These are phyloP conservation scores for Leptosphaerulina australis DNA, from an alignment of 2,329 filamentous ascomycete genomes.

Conservation along the genomic window DNA sequence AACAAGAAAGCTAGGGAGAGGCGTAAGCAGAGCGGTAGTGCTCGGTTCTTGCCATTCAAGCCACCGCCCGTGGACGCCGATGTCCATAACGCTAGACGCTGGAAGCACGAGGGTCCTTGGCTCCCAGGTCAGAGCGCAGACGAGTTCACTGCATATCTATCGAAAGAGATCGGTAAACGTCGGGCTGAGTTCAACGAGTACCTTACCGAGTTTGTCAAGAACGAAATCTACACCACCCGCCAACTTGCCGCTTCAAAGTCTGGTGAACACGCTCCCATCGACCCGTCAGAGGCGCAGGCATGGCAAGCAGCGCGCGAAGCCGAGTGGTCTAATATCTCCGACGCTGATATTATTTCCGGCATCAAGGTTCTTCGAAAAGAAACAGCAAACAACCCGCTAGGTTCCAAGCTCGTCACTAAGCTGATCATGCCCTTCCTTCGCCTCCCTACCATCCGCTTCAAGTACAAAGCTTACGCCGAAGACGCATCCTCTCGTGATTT, in stretches of 20 bases:
- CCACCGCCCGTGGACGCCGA: constrained; percentile 29
- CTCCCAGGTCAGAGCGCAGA: constrained; percentile 61
- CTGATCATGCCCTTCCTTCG: constrained; percentile 63
- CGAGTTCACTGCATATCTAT: constrained; percentile 60
- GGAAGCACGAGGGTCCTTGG: constrained; percentile 66
- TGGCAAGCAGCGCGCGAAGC: constrained; percentile 28
- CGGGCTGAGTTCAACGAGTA: constrained; percentile 39
- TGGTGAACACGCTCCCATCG: constrained; percentile 28
- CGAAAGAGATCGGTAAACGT: constrained; percentile 50
- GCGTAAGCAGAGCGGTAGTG: constrained; percentile 24
- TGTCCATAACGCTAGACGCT: constrained; percentile 50
- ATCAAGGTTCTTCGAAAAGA: constrained; percentile 53
- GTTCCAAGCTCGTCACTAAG: constrained; percentile 56
- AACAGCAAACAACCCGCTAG: constrained; percentile 54
- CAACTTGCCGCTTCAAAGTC: constrained; percentile 25
- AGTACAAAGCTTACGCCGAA: constrained; percentile 24
- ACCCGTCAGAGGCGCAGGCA: constrained; percentile 30
- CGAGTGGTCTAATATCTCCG: constrained; percentile 37
- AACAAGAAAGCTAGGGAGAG: constrained; percentile 23
- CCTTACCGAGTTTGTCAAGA: constrained; percentile 41
- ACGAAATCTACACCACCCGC: constrained; percentile 41
- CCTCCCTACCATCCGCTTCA: constrained; percentile 54
- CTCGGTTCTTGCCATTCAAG: constrained; percentile 27
- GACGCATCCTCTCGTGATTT: constrained; percentile 40
- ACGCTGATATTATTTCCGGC: constrained; percentile 30